Base-by-base conservation (phyloP, 352 stramenopile species). In the Globisporangium lucens region DNA sequence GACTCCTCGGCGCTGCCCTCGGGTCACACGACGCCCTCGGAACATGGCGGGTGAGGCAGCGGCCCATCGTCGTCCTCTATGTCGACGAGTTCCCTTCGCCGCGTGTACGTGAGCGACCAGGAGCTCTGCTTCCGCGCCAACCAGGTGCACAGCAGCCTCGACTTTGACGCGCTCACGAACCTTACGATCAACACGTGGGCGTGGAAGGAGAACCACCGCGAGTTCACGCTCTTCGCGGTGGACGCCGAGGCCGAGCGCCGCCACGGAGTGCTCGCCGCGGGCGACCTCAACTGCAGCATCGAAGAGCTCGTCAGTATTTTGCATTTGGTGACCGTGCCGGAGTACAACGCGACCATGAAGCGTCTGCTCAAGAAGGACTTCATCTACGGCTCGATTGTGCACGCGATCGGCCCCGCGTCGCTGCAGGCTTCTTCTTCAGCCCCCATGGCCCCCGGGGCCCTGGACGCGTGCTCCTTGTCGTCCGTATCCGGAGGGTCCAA, bases 361-460 rank as follows among this genome's bases (percentile, higher is more conserved):
- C 53, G 30, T 17, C 64, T 69, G 27, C 36, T 56, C 46, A 47
- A 58, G 27, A 57, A 64, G 13, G 33, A 69, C 47, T 69, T 69
- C 33, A 85, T 87, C 65, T 85, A 85, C 63, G 79, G 79, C 33
- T 82, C 73, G 3, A 52, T 87, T 4, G 75, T 87, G 55, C 78
- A 83, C 22, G 41, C 72, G 1, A 24, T 75, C 13, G 30, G 41
- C n/a, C 24, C 51, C 13, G 55, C 41, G 30, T 10, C 55, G 15
- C 20, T 6, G 5, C 33, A 20, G 33, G 8, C 29, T 46, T 20
- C 29, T 46, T 20, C 38, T 46, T 46, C 38, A 4, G 10, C 56
- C 35, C 20, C 29, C 0, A 43, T 30, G 6, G 12, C 17, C 53
- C 35, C 10, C 59, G 52, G 10, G 4, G 29, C 52, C 4, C 9